These are phyloP conservation scores for Chytriomyces sp. DNA, from an alignment of 192 early-diverging fungal genomes.

Conservation along the genomic window DNA sequence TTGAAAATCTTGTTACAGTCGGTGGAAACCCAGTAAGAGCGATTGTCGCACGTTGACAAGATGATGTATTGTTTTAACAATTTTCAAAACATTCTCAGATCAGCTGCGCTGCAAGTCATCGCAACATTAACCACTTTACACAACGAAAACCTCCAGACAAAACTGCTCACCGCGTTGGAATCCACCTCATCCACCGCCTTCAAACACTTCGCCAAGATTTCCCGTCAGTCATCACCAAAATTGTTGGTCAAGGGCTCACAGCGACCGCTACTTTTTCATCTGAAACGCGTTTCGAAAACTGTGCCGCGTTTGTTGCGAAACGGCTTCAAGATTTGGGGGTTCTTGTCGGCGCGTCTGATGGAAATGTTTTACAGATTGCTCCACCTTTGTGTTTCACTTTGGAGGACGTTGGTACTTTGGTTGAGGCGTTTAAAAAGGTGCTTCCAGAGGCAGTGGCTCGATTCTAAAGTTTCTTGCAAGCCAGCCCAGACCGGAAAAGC, in stretches of 20 bases:
- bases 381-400: too few relatives aligned
- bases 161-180: not conserved
- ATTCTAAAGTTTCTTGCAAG: too few relatives aligned
- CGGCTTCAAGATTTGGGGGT: not conserved
- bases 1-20: not conserved
- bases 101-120: not conserved
- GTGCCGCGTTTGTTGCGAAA: not conserved
- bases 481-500: too few relatives aligned
- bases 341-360: not conserved
- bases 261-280: not conserved
- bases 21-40: not conserved
- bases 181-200: not conserved
- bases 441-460: too few relatives aligned
- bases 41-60: too few relatives aligned
- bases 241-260: not conserved
- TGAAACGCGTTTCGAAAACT: not conserved
- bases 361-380: too few relatives aligned
- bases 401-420: too few relatives aligned
- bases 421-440: too few relatives aligned
- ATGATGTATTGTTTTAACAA: too few relatives aligned
- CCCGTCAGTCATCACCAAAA: not conserved
- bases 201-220: not conserved
- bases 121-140: not conserved
- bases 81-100: too few relatives aligned
- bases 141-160: not conserved